phyloP scores from a whole-genome alignment of 208 protist genomes.

The Angomonas ambiguus region DNA sequence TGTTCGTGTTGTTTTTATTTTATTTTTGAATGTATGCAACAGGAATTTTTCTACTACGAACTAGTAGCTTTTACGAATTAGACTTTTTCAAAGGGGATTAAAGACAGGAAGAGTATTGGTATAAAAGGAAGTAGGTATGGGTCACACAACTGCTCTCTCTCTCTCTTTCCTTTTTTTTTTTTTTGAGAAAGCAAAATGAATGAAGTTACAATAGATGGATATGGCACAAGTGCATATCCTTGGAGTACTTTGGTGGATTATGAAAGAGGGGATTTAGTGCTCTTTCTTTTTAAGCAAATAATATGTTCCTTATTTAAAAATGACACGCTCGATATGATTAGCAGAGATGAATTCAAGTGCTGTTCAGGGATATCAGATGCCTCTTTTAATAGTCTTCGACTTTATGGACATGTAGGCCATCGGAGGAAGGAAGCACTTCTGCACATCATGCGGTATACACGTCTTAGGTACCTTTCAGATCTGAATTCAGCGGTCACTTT shows the following conservation, averaged over 20 bases:
- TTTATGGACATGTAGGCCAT: conserved; percentile 65
- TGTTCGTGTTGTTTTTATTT: conserved; percentile 21
- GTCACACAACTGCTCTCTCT: background rate
- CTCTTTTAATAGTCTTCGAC: conserved; percentile 26
- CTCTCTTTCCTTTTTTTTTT: conserved; percentile 3
- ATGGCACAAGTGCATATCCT: conserved; percentile 13
- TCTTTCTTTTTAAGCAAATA: conserved; percentile 41
- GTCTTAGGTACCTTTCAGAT: conserved; percentile 60
- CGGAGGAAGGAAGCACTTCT: conserved; percentile 58
- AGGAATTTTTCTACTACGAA: too few species aligned
- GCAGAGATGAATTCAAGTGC: conserved; percentile 33
- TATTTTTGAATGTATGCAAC: too few species aligned
- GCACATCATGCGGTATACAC: conserved; percentile 56
- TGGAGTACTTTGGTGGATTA: conserved; percentile 71
- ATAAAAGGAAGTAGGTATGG: too few species aligned
- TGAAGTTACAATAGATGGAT: background rate
- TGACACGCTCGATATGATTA: conserved; percentile 42
- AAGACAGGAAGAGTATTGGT: too few species aligned
- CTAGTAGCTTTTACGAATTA: too few species aligned
- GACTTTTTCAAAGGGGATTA: too few species aligned
- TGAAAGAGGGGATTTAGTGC: conserved; percentile 55
- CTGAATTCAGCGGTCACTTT: conserved; percentile 53
- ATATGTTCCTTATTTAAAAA: conserved; percentile 36
- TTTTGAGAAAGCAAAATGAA: conserved; percentile 2
- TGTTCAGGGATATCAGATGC: background rate